Evolutionary conservation across 805 yeast genomes (phyloP).

Genomic region (Brettanomyces anomalus): DNA sequence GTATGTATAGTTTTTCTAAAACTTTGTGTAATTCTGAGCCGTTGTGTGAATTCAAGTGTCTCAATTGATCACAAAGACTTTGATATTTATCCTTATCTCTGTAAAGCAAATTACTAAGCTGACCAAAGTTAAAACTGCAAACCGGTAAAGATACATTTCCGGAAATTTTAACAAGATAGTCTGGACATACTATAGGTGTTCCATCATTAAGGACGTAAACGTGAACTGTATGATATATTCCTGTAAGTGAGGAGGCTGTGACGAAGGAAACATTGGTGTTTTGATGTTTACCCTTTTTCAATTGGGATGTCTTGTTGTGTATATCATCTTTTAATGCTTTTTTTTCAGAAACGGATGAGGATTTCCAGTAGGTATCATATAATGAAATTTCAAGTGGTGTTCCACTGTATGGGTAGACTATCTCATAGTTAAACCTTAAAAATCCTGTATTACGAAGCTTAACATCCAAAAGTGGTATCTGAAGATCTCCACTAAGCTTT

Average conservation of each 20-base stretch:
- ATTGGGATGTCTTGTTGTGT: background rate
- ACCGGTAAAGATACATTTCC: slow-evolving; percentile 48
- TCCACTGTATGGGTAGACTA: slow-evolving; percentile 86
- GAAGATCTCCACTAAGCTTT: slow-evolving; percentile 29
- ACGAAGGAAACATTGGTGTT: slow-evolving; percentile 47
- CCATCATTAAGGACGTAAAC: slow-evolving; percentile 75
- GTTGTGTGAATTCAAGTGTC: slow-evolving; percentile 6
- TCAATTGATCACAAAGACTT: slow-evolving; percentile 10
- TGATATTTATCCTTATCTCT: slow-evolving; percentile 9
- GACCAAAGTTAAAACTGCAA: slow-evolving; percentile 45
- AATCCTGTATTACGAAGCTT: slow-evolving; percentile 79
- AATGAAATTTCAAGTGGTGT: slow-evolving; percentile 77
- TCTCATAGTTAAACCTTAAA: slow-evolving; percentile 64
- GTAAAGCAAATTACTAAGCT: slow-evolving; percentile 25
- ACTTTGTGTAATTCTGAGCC: slow-evolving; percentile 25
- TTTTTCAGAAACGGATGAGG: slow-evolving; percentile 44
- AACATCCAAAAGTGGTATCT: slow-evolving; percentile 73
- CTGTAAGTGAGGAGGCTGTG: slow-evolving; percentile 83
- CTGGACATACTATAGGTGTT: slow-evolving; percentile 75
- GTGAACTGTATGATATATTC: slow-evolving; percentile 62
- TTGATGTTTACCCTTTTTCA: background rate
- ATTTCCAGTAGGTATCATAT: slow-evolving; percentile 96
- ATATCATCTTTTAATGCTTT: slow-evolving; percentile 6
- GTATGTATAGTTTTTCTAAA: slow-evolving; percentile 41
- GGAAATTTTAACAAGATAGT: slow-evolving; percentile 39